Base-by-base conservation (phyloP, 768 basidiomycete species). In the Leccinum obscurum region DNA sequence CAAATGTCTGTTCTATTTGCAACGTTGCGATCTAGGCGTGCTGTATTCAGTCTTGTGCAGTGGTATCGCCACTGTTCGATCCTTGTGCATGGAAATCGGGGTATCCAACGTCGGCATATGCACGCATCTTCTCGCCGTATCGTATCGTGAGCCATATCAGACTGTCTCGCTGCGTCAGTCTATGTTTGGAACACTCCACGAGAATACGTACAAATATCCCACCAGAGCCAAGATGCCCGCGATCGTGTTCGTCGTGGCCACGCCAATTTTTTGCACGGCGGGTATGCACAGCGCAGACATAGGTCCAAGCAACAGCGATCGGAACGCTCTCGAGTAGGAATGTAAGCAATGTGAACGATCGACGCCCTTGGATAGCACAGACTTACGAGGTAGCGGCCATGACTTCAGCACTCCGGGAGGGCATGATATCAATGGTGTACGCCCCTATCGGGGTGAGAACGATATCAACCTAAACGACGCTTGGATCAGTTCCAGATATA, bases 401-500 rank as follows among this genome's bases (percentile, higher is more conserved):
- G n/a, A 79, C 77, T 66, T 90, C 87, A 3, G 88, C 85, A 62
- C 88, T 88, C 22, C 80, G 78, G 28, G 76, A 67, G 37, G 84
- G 86, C 71, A 89, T 62, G 14, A 88, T 71, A 61, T 90, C 89
- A 5, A 89, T 80, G 28, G 74, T 71, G 62, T 88, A 89, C 5
- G 87, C 77, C 10, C 82, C 77, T 15, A 76, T 75, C 0, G 87
- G 86, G 8, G 80, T 79, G 41, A 88, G 73, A 11, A 83, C 80
- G 51, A 84, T 66, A 64, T 88, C 83, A 17, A 85, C 79, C 87
- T 88, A 50, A 51, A 34, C 4, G 44, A 34, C 28, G 17, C 8
- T 63, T 28, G 41, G 11, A 46, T 56, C 10, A 61, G n/a, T 15
- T 4, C 32, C 11, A 22, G 9, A 39, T 6, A 52, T 14, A 15